Conservation (phyloP, 192 early-diverging fungal species). For the Rhizophagus prolifer region DNA sequence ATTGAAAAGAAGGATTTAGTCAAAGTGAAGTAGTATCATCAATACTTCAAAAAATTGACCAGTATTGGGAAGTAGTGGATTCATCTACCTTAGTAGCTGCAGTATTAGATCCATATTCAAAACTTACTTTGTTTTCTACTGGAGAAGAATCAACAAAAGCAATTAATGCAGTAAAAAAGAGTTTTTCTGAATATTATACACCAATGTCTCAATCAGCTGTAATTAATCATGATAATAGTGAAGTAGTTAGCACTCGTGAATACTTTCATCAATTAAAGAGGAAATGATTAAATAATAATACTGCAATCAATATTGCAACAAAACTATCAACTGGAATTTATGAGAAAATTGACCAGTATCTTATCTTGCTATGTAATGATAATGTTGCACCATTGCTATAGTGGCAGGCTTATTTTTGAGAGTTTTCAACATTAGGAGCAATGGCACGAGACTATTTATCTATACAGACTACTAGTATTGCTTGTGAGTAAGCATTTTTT, state of each 20-base stretch:
- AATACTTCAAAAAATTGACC: background rate
- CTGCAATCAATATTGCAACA: too few species aligned
- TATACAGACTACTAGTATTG: background rate
- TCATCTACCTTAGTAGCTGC: too few species aligned
- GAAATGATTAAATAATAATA: background rate
- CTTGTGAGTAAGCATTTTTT: background rate
- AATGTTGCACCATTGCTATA: background rate
- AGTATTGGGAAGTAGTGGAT: conserved; percentile 1
- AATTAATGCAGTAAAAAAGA: too few species aligned
- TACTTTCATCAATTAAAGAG: too few species aligned
- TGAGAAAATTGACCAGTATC: background rate
- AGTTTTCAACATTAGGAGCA: background rate
- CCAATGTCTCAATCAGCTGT: too few species aligned
- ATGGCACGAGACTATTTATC: conserved; percentile 15
- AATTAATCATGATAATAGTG: too few species aligned
- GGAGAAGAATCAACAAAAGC: background rate
- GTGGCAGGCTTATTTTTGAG: background rate
- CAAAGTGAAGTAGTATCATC: background rate
- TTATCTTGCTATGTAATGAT: background rate
- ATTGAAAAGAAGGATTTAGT: background rate
- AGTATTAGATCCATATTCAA: too few species aligned
- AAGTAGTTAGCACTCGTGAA: too few species aligned
- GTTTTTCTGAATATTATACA: too few species aligned
- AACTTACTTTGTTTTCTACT: too few species aligned
- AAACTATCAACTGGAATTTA: background rate